These are phyloP conservation scores for Xylariomycetidae sp. DNA, from an alignment of 2,329 filamentous ascomycete species.

Conservation along the genomic window DNA sequence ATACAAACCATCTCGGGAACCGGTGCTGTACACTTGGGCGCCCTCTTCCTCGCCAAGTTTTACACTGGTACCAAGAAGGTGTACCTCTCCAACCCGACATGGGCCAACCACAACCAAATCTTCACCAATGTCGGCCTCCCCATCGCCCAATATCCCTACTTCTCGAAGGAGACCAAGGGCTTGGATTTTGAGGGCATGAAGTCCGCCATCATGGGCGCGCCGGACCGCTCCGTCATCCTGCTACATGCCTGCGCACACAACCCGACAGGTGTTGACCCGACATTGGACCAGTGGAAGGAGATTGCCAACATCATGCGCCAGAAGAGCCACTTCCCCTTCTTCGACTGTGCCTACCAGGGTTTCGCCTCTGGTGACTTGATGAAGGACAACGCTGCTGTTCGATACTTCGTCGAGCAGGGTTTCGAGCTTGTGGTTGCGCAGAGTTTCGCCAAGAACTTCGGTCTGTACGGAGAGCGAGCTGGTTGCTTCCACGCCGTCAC, in stretches of 20 bases:
- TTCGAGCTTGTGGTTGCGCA: conserved; percentile 86
- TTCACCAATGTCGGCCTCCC: conserved; percentile 82
- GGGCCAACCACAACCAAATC: conserved; percentile 99
- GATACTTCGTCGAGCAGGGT: conserved; percentile 87
- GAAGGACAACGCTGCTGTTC: conserved; percentile 84
- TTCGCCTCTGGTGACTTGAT: conserved; percentile 88
- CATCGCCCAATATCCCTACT: conserved; percentile 87
- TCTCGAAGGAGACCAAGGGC: conserved; percentile 79
- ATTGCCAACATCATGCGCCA: conserved; percentile 70
- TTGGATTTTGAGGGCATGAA: conserved; percentile 92
- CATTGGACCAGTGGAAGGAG: conserved; percentile 88
- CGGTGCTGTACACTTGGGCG: conserved; percentile 88
- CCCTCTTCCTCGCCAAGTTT: conserved; percentile 90
- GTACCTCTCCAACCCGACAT: conserved; percentile 93
- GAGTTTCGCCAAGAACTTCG: conserved; percentile 97
- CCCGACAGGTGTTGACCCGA: conserved; percentile 94
- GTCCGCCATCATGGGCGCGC: conserved; percentile 60
- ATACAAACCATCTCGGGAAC: conserved; percentile 97
- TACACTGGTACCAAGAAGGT: conserved; percentile 68
- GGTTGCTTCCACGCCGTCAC: conserved; percentile 95
- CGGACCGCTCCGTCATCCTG: conserved; percentile 76
- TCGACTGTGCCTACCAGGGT: conserved; percentile 95
- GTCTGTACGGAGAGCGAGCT: conserved; percentile 91
- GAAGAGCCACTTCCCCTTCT: conserved; percentile 92
- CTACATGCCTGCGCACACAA: conserved; percentile 97